Conservation (phyloP, 768 basidiomycete genomes). For the Lactarius akahatsu region DNA sequence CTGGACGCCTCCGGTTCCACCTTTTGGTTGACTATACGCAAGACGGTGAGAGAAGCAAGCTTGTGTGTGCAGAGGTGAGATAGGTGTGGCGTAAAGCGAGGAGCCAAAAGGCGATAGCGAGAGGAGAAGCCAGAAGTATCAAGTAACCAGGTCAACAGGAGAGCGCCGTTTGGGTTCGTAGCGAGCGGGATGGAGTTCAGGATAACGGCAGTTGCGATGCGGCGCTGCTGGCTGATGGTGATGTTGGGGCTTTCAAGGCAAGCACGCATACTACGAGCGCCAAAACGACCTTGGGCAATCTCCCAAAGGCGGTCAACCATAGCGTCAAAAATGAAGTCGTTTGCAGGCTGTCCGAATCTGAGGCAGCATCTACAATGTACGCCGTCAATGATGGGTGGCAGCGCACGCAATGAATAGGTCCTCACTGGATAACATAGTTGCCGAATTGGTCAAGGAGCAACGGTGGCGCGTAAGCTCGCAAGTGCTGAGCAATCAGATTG, state of each 20-base stretch:
- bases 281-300: slow-evolving; percentile 95
- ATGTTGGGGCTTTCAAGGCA: slow-evolving; percentile 91
- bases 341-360: slow-evolving; percentile 84
- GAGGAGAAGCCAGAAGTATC: slow-evolving; percentile 94
- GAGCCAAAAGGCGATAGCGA: slow-evolving; percentile 91
- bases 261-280: slow-evolving; percentile 96
- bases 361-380: slow-evolving; percentile 69
- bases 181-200: slow-evolving; percentile 97
- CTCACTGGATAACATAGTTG: slow-evolving; percentile 91
- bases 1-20: slow-evolving; percentile 85
- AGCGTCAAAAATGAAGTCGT: slow-evolving; percentile 96
- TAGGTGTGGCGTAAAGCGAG: slow-evolving; percentile 94
- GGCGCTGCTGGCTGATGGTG: slow-evolving; percentile 86
- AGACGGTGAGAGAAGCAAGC: slow-evolving; percentile 89
- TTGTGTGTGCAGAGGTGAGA: slow-evolving; percentile 98
- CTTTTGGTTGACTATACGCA: slow-evolving; percentile 96
- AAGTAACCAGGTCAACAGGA: slow-evolving; percentile 94
- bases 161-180: slow-evolving; percentile 95
- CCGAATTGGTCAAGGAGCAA: slow-evolving; percentile 92
- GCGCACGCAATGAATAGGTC: slow-evolving; percentile 22
- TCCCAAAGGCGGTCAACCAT: slow-evolving; percentile 99
- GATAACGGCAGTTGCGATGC: slow-evolving; percentile 90
- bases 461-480: slow-evolving; percentile 90
- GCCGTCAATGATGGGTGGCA: slow-evolving; percentile 9
- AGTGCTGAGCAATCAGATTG: slow-evolving; percentile 76